phyloP scores from a whole-genome alignment of 1,284 basidiomycete genomes.

The Tetrapyrgos nigripes region DNA sequence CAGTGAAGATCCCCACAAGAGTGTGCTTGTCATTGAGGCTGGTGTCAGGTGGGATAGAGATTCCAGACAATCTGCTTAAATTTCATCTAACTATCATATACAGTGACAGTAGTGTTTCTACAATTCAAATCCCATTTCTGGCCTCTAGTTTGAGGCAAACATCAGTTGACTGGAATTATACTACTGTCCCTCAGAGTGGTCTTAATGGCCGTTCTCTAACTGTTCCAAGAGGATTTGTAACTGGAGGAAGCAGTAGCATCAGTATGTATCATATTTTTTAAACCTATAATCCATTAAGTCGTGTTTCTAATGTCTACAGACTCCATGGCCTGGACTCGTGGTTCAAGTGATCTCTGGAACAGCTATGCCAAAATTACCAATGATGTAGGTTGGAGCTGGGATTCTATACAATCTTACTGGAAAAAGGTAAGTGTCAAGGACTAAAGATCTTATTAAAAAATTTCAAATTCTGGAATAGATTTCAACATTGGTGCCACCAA shows the following conservation, averaged over 20 bases:
- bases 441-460: background rate
- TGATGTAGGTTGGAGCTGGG: slow-evolving; percentile 38
- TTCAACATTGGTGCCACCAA: background rate
- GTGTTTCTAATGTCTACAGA: slow-evolving; percentile 15
- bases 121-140: slow-evolving; percentile 29
- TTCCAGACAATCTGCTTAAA: too few species aligned
- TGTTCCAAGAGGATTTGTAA: slow-evolving; percentile 40
- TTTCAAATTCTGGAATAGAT: background rate
- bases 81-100: too few species aligned
- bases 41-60: background rate
- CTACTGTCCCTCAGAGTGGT: slow-evolving; percentile 39
- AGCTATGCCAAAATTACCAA: slow-evolving; percentile 33
- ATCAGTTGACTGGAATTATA: slow-evolving; percentile 40
- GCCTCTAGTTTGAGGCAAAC: slow-evolving; percentile 18
- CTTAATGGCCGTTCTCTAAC: slow-evolving; percentile 32
- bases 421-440: slow-evolving; percentile 21
- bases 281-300: background rate
- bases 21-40: slow-evolving; percentile 1
- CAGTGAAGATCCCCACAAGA: background rate
- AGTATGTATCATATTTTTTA: slow-evolving; percentile 31
- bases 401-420: slow-evolving; percentile 26
- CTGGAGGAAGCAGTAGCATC: slow-evolving; percentile 44
- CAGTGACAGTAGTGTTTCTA: slow-evolving; percentile 29
- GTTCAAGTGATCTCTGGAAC: slow-evolving; percentile 31
- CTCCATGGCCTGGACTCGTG: slow-evolving; percentile 28